Evolutionary conservation across 192 early-diverging fungal species (phyloP), one percentile per base, ranked within the genome.

Genomic region (Coemansia sp.): DNA sequence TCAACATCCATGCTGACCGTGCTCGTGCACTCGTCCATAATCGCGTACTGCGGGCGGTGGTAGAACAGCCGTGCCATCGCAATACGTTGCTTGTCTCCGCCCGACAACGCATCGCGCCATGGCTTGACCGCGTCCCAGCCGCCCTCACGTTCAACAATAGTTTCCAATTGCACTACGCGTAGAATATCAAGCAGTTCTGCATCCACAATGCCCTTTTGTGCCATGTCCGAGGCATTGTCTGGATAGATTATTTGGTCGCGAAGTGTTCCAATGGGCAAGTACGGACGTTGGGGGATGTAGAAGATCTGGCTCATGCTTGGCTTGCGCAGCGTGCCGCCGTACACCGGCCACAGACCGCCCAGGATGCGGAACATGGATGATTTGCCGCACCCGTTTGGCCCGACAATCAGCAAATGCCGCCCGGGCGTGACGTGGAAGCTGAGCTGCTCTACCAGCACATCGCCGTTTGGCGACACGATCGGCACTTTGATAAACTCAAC

Each of bases 241-340:
- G 97, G 97, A 75, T 99, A 99, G 58, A 98, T 97, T 62, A 99
- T 86, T 85, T 97, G 95, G 78, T 98, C 96, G 38, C 97, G 90
- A 52, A 99, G 80, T 1, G 93, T 96, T 45, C 97, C 95, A 26
- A 94, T 72, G 38, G 93, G 89, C 27, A 99, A 82, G 64, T 99
- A 99, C n/a, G 97, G 97, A 37, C 94, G 88, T 75, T 99, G 97
- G 24, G 97, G 96, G 61, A 99, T 94, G 80, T 99, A 99, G 59
- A 99, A 96, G 62, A 99, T 94, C 73, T 92, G 89, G 65, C 87
- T 87, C 72, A 86, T 85, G 70, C 87, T 83, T 11, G 91, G 92
- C 58, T 85, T 88, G 51, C 86, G 84, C 66, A 91, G 72, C 5
- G 87, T 87, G 60, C 90, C 88, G 68, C 88, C 94, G 80, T 93